phyloP scores from a whole-genome alignment of 148 eudicot genomes.

The Drosera capensis region DNA sequence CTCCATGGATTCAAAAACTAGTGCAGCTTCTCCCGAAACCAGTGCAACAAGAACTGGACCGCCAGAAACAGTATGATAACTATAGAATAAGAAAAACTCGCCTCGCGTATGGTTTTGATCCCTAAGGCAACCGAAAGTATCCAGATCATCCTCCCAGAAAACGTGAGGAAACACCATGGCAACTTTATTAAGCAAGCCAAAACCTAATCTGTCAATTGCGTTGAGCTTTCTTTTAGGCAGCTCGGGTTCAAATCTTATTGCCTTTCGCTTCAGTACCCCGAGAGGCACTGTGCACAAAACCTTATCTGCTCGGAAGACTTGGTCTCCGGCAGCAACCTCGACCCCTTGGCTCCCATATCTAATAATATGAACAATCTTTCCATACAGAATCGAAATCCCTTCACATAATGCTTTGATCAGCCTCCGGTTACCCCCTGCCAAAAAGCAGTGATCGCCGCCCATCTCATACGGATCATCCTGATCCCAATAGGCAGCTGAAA shows the following conservation, averaged over 20 bases:
- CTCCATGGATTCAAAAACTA: conserved; percentile 48
- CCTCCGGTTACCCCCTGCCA: conserved; percentile 88
- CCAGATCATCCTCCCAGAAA: conserved; percentile 93
- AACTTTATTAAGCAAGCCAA: conserved; percentile 90
- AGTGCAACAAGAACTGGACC: conserved; percentile 74
- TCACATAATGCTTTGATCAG: conserved; percentile 64
- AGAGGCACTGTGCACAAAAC: conserved; percentile 82
- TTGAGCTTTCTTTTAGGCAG: conserved; percentile 61
- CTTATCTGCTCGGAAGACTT: conserved; percentile 65
- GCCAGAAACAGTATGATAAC: conserved; percentile 91
- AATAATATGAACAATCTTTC: conserved; percentile 48
- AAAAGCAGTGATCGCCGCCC: conserved; percentile 97
- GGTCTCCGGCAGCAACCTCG: conserved; percentile 67
- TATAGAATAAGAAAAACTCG: conserved; percentile 70
- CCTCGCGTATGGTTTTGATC: conserved; percentile 49
- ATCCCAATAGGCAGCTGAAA: conserved; percentile 92
- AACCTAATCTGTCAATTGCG: conserved; percentile 75
- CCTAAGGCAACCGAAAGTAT: conserved; percentile 75
- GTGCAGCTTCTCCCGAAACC: conserved; percentile 82
- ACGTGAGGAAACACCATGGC: conserved; percentile 77
- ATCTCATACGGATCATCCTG: conserved; percentile 97
- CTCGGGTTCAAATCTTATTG: conserved; percentile 61
- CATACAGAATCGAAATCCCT: conserved; percentile 68
- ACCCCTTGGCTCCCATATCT: conserved; percentile 55
- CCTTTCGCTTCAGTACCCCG: conserved; percentile 64